Percentiles rank a stretch among this genome's conserved stretches.
Conservation (phyloP, 306 rosid species). For the Cyclanthera cordifolia region DNA sequence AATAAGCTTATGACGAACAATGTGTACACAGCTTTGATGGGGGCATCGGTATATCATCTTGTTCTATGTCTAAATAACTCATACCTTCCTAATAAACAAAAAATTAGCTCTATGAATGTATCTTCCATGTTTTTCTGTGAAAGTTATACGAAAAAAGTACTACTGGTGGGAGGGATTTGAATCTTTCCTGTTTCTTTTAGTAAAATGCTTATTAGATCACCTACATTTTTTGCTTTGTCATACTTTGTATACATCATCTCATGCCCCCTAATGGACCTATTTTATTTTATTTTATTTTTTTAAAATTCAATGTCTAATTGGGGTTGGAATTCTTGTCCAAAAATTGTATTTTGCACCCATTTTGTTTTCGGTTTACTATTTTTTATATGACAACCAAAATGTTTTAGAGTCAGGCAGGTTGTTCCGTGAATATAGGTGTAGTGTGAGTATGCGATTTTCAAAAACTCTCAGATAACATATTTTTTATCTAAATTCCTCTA, state of each 20-base stretch:
- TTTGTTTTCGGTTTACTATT: background rate
- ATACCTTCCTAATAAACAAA: background rate
- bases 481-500: background rate
- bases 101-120: background rate
- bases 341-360: background rate
- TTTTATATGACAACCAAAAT: too few relatives aligned
- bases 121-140: conserved; percentile 1
- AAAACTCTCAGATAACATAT: too few relatives aligned
- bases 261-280: background rate
- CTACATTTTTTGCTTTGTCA: background rate
- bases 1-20: conserved; percentile 75
- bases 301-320: background rate
- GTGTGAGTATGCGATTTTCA: too few relatives aligned
- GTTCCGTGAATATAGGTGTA: too few relatives aligned
- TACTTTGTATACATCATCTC: background rate
- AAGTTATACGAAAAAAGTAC: background rate
- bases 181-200: conserved; percentile 2
- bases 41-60: conserved; percentile 76
- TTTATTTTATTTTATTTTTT: too few relatives aligned
- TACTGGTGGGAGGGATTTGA: background rate
- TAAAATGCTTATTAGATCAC: conserved; percentile 3
- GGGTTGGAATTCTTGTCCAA: background rate
- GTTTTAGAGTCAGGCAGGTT: too few relatives aligned
- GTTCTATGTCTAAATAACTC: background rate
- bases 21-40: conserved; percentile 66